Evolutionary conservation across 2,329 filamentous ascomycete genomes (phyloP).

Genomic region (Arthrobotrys sinensis): DNA sequence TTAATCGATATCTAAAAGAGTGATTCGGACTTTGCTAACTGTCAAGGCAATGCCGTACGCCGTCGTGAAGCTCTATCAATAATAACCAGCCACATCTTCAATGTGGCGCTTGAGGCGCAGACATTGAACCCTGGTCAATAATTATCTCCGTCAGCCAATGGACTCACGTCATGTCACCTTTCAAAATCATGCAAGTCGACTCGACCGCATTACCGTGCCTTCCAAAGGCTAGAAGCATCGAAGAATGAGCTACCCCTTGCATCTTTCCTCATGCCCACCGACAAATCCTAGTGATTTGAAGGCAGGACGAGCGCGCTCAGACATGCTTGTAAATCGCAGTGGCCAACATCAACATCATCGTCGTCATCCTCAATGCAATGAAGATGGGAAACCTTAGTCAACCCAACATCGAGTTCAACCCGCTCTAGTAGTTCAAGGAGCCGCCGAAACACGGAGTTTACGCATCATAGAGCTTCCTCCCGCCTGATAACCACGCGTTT

Average conservation of each 20-base stretch:
- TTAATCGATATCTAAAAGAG: too few relatives aligned
- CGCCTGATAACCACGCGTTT: slow-evolving; percentile 18
- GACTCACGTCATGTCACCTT: slow-evolving; percentile 8
- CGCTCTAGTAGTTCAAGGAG: neutral
- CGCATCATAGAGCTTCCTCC: slow-evolving; percentile 21
- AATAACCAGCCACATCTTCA: neutral
- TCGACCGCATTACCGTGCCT: slow-evolving; percentile 20
- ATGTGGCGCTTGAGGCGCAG: slow-evolving; percentile 25
- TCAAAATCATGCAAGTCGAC: slow-evolving; percentile 10
- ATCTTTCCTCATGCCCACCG: slow-evolving; percentile 11
- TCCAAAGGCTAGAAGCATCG: slow-evolving; percentile 29
- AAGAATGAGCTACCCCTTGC: slow-evolving; percentile 31
- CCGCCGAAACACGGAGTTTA: slow-evolving; percentile 55
- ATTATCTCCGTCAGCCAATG: slow-evolving; percentile 45
- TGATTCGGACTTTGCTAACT: too few relatives aligned
- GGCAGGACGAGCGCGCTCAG: neutral
- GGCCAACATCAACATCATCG: neutral
- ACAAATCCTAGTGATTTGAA: slow-evolving; percentile 22
- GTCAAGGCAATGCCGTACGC: neutral
- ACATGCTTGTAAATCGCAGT: slow-evolving; percentile 14
- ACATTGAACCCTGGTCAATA: neutral
- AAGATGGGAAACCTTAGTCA: slow-evolving; percentile 2
- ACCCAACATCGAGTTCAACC: neutral
- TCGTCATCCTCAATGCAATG: slow-evolving; percentile 3
- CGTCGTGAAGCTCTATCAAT: neutral